Evolutionary conservation across 176 grass and related monocot species (phyloP).

Genomic region (Elymus sibiricus): DNA sequence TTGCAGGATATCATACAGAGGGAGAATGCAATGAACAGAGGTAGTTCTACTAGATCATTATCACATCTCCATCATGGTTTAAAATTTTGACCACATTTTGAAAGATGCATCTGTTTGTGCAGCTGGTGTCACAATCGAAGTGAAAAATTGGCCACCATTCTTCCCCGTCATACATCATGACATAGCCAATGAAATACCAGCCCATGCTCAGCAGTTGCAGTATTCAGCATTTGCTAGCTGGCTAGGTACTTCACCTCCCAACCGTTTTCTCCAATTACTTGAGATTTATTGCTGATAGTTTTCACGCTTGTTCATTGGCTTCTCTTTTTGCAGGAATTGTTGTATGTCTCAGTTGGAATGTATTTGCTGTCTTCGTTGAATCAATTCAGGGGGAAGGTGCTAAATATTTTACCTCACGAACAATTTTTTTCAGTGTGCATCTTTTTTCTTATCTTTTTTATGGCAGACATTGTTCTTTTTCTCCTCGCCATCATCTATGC

Average conservation of each 20-base stretch:
- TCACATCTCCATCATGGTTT: not conserved
- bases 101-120: conserved; percentile 21
- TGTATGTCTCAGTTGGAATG: conserved; percentile 72
- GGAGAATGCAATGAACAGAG: conserved; percentile 75
- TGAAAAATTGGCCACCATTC: conserved; percentile 82
- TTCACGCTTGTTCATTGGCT: not conserved
- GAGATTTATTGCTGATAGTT: not conserved
- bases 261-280: conserved; percentile 8
- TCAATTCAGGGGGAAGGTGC: conserved; percentile 71
- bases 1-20: conserved; percentile 79
- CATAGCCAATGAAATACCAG: conserved; percentile 78
- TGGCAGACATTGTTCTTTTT: conserved; percentile 69
- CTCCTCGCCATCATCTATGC: conserved; percentile 78
- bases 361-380: conserved; percentile 61
- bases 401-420: conserved; percentile 6
- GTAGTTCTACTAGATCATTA: conserved; percentile 28
- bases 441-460: conserved; percentile 16
- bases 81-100: not conserved
- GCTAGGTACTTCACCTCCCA: conserved; percentile 62
- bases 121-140: conserved; percentile 70
- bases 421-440: not conserved
- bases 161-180: conserved; percentile 94
- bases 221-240: conserved; percentile 90
- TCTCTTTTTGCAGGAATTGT: conserved; percentile 54
- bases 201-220: conserved; percentile 78